Conservation (phyloP, 139 green algal species). For the Haematococcus lacustris region DNA sequence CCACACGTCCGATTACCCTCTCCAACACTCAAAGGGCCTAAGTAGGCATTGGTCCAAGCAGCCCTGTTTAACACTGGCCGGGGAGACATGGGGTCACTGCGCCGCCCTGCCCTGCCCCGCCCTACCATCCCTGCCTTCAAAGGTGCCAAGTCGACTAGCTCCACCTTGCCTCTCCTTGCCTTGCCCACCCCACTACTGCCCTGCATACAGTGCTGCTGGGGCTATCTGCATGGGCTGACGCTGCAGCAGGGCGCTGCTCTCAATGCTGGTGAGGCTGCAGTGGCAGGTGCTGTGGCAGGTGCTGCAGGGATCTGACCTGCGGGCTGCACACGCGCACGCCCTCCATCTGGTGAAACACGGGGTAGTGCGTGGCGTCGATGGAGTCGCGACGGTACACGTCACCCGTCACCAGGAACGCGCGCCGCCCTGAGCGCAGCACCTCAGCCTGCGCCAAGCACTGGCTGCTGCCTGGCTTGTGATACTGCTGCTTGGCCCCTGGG, state of each 20-base stretch:
- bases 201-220: background rate
- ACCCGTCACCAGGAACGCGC: slow-evolving; percentile 87
- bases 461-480: background rate
- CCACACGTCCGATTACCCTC: too few relatives aligned
- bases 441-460: slow-evolving; percentile 42
- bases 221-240: background rate
- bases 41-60: too few relatives aligned
- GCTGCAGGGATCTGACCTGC: slow-evolving; percentile 11
- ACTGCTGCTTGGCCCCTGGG: background rate
- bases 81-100: too few relatives aligned
- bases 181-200: background rate
- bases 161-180: background rate
- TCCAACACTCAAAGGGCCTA: too few relatives aligned
- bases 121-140: background rate
- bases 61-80: too few relatives aligned
- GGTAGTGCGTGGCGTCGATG: slow-evolving; percentile 98
- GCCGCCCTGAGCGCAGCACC: slow-evolving; percentile 69
- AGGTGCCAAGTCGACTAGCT: too few relatives aligned
- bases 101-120: background rate
- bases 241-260: background rate
- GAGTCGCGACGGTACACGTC: slow-evolving; percentile 95
- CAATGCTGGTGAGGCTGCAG: slow-evolving; percentile 6
- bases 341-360: slow-evolving; percentile 99
- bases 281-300: background rate
- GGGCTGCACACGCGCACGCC: slow-evolving; percentile 71